Percentiles rank a stretch among this genome's conserved stretches.
Evolutionary conservation across 495 filamentous ascomycete genomes (phyloP).

Genomic region (Annulohypoxylon moriforme): DNA sequence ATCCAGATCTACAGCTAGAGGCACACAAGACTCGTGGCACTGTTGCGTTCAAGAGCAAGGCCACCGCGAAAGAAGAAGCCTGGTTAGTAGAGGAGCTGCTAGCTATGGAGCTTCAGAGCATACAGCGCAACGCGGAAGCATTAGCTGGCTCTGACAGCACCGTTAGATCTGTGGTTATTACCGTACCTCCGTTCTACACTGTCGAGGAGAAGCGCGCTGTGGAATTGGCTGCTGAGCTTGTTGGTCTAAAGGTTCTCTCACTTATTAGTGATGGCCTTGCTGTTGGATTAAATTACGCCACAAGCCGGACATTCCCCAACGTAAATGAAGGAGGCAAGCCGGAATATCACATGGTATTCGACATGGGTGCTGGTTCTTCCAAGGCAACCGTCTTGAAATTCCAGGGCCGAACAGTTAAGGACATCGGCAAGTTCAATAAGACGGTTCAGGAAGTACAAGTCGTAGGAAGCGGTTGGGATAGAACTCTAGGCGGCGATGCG

Average conservation of each 20-base stretch:
- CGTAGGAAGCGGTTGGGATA: slow-evolving; percentile 88
- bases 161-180: slow-evolving; percentile 86
- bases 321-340: slow-evolving; percentile 86
- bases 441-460: slow-evolving; percentile 93
- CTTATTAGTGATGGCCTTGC: slow-evolving; percentile 92
- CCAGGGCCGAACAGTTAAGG: slow-evolving; percentile 89
- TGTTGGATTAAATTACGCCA: slow-evolving; percentile 95
- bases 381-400: slow-evolving; percentile 94
- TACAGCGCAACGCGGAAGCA: slow-evolving; percentile 85
- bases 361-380: slow-evolving; percentile 98
- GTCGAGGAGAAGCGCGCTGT: slow-evolving; percentile 88
- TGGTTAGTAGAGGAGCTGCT: slow-evolving; percentile 93
- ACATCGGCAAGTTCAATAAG: slow-evolving; percentile 94
- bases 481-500: slow-evolving; percentile 87
- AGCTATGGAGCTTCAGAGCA: slow-evolving; percentile 94
- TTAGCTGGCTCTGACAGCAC: slow-evolving; percentile 81
- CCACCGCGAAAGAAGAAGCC: slow-evolving; percentile 70
- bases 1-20: slow-evolving; percentile 74
- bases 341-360: slow-evolving; percentile 92
- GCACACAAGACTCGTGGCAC: slow-evolving; percentile 71
- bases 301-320: slow-evolving; percentile 85
- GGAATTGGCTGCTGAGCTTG: slow-evolving; percentile 82
- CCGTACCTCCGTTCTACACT: slow-evolving; percentile 91
- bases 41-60: slow-evolving; percentile 77
- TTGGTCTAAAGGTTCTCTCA: slow-evolving; percentile 84